These are phyloP conservation scores for Moringa oleifera DNA, from an alignment of 345 rosid species.

Conservation along the genomic window DNA sequence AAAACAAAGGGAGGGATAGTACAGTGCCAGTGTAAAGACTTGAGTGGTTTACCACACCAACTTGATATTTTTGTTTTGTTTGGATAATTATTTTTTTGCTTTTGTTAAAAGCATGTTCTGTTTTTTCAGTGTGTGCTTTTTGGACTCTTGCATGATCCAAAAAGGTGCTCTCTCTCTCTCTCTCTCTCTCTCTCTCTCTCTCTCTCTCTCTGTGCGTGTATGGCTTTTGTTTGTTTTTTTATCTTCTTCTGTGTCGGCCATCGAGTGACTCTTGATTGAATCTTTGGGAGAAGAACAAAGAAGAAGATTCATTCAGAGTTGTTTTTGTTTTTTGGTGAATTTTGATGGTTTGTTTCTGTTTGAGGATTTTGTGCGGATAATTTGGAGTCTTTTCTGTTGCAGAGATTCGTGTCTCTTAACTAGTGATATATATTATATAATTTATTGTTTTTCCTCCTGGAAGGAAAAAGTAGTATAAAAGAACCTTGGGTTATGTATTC, in stretches of 20 bases:
- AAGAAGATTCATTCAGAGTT: constrained; percentile 22
- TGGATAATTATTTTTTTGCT: constrained; percentile 2
- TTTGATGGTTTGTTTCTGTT: constrained; percentile 3
- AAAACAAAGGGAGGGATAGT: background rate
- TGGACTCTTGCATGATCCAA: constrained; percentile 48
- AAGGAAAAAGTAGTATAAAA: constrained; percentile 7
- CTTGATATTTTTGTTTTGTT: constrained; percentile 2
- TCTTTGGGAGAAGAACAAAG: constrained; percentile 21
- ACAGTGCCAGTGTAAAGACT: no score
- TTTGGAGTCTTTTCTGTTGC: constrained; percentile 11
- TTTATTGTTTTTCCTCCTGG: background rate
- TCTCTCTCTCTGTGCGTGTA: constrained; percentile 5
- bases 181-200: constrained; percentile 17
- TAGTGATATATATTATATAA: no score
- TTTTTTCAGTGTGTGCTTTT: constrained; percentile 26
- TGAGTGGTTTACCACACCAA: constrained; percentile 8
- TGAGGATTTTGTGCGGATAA: constrained; percentile 4
- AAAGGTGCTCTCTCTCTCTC: constrained; percentile 22
- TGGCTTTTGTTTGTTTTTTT: no score
- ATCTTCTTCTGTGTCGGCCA: constrained; percentile 47
- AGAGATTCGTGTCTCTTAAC: constrained; percentile 12
- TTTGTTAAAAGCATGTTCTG: constrained; percentile 16
- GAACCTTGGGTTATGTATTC: background rate
- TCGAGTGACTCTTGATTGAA: constrained; percentile 36
- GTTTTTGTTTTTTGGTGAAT: background rate